phyloP scores from a whole-genome alignment of 768 basidiomycete species.

The Lentinula guzmanii region DNA sequence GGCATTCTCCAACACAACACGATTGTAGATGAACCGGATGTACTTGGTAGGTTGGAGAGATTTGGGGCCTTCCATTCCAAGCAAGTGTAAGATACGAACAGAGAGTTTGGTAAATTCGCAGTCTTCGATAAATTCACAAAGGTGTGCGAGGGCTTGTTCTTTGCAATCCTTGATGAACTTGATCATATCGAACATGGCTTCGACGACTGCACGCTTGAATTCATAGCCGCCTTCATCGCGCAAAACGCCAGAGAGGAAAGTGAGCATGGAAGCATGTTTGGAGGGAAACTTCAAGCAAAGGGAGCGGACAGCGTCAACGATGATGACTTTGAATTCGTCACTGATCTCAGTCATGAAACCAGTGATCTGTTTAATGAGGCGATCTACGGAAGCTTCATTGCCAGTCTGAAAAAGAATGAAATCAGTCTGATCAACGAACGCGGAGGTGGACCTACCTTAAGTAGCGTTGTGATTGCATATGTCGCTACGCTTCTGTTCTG shows the following conservation, averaged over 20 bases:
- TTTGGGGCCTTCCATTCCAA: constrained; percentile 94
- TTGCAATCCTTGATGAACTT: constrained; percentile 94
- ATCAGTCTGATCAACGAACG: constrained; percentile 7
- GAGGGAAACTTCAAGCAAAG: constrained; percentile 98
- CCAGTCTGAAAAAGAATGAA: constrained; percentile 63
- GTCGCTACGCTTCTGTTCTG: constrained; percentile 94
- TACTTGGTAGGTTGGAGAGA: constrained; percentile 97
- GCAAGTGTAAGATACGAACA: constrained; percentile 90
- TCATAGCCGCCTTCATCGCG: constrained; percentile 99
- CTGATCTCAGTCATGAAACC: constrained; percentile 99
- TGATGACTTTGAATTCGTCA: constrained; percentile 99
- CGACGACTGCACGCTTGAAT: constrained; percentile 98
- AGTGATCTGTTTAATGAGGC: constrained; percentile 98
- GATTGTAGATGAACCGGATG: constrained; percentile 99
- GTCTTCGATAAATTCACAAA: constrained; percentile 99
- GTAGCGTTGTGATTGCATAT: constrained; percentile 95
- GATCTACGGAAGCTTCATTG: constrained; percentile 97
- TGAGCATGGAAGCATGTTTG: constrained; percentile 95
- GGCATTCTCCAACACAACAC: constrained; percentile 96
- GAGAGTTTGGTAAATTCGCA: constrained; percentile 99
- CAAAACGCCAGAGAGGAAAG: constrained; percentile 93
- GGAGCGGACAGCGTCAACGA: constrained; percentile 96
- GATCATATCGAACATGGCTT: constrained; percentile 99
- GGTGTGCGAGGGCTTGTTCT: constrained; percentile 94
- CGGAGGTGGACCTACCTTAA: constrained; percentile 57